Percentiles rank a stretch among this genome's conserved stretches.
Conservation (phyloP, 768 basidiomycete species). For the Cystobasidium tubakii region DNA sequence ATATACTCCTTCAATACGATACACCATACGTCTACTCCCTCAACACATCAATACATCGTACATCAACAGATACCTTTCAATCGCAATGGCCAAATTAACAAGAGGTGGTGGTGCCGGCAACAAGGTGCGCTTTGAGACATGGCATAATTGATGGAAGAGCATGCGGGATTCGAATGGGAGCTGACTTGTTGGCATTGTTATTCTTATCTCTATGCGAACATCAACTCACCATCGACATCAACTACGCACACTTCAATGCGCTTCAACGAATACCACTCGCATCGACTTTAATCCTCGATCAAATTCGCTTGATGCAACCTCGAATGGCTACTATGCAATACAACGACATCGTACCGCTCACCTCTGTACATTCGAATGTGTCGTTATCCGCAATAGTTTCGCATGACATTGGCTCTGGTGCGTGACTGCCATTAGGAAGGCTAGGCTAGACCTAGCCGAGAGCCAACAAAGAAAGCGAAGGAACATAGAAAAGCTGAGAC, state of each 20-base stretch:
- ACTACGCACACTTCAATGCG: not conserved
- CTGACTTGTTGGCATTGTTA: not conserved
- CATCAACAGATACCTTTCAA: not conserved
- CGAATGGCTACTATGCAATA: not conserved
- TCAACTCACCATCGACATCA: not conserved
- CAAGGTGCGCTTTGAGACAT: not conserved
- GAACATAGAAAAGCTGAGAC: not conserved
- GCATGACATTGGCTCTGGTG: constrained; percentile 38
- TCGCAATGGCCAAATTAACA: constrained; percentile 17
- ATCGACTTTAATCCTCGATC: not conserved
- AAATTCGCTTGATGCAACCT: not conserved
- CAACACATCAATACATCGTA: not conserved
- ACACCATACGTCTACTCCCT: not conserved
- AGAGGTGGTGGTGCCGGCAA: constrained; percentile 33
- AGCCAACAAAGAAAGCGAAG: not conserved
- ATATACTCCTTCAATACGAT: not conserved
- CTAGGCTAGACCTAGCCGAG: not conserved
- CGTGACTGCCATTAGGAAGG: not conserved
- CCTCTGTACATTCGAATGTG: not conserved
- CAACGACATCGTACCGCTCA: too few relatives aligned
- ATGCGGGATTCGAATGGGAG: not conserved
- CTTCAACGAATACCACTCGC: not conserved
- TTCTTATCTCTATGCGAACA: not conserved
- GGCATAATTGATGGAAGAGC: not conserved
- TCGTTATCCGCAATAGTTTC: constrained; percentile 16